Evolutionary conservation across 495 filamentous ascomycete genomes (phyloP).

Genomic region (Aspergillus heteromorphus): DNA sequence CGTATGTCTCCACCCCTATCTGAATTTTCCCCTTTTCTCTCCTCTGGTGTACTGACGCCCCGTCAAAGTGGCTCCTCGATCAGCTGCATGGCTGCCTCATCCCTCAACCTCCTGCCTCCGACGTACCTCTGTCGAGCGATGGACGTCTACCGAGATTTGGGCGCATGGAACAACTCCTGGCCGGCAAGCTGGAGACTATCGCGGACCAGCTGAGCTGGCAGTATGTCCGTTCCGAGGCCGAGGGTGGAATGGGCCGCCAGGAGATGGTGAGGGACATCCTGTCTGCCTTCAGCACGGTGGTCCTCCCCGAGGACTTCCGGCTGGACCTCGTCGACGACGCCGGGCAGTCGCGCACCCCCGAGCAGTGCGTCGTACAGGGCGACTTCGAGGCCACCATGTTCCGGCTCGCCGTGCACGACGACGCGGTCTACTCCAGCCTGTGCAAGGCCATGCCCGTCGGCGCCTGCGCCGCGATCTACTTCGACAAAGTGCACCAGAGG

Average conservation of each 20-base stretch:
- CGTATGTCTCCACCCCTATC: slow-evolving; percentile 24
- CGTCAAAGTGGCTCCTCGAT: slow-evolving; percentile 42
- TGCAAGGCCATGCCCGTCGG: slow-evolving; percentile 43
- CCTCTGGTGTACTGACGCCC: not conserved
- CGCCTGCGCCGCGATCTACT: slow-evolving; percentile 44
- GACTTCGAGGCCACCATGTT: slow-evolving; percentile 49
- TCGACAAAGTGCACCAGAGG: slow-evolving; percentile 39
- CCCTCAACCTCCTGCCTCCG: slow-evolving; percentile 19
- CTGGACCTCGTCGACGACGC: slow-evolving; percentile 26
- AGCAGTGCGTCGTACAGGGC: slow-evolving; percentile 43
- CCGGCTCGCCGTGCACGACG: slow-evolving; percentile 44
- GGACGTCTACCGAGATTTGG: slow-evolving; percentile 30
- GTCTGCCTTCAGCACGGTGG: slow-evolving; percentile 40
- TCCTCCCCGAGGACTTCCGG: slow-evolving; percentile 44
- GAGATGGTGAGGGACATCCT: slow-evolving; percentile 45
- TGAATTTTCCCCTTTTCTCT: not conserved
- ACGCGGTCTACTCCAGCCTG: slow-evolving; percentile 39
- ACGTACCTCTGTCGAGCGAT: slow-evolving; percentile 28
- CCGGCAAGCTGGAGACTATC: slow-evolving; percentile 31
- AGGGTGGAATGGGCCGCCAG: slow-evolving; percentile 32
- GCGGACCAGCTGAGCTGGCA: slow-evolving; percentile 37
- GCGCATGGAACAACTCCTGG: slow-evolving; percentile 34
- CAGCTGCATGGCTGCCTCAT: slow-evolving; percentile 36
- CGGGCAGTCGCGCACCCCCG: slow-evolving; percentile 23
- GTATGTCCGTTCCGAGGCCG: slow-evolving; percentile 23